Conservation (phyloP, 2,329 filamentous ascomycete genomes). For the Celoporthe dispersa region DNA sequence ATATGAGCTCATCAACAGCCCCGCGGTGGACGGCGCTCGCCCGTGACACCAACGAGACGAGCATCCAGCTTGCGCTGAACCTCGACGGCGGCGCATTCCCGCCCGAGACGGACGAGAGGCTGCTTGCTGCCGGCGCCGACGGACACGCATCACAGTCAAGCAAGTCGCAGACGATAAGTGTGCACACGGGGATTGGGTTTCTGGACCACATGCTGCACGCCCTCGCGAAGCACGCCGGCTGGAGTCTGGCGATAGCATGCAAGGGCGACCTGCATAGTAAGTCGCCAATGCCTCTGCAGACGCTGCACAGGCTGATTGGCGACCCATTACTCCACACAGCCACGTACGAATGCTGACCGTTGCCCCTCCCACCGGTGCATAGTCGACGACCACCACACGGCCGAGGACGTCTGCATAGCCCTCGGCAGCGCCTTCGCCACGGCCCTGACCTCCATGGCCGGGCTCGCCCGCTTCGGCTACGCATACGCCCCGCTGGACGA, state of each 20-base stretch:
- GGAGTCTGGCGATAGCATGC: constrained; percentile 83
- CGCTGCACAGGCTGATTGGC: background rate
- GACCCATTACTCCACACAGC: too few relatives aligned
- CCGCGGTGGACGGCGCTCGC: constrained; percentile 76
- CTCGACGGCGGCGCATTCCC: constrained; percentile 86
- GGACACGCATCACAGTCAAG: constrained; percentile 84
- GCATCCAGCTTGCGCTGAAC: constrained; percentile 90
- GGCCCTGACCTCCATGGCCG: constrained; percentile 74
- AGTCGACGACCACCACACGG: constrained; percentile 99
- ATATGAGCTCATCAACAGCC: constrained; percentile 35
- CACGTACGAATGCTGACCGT: background rate
- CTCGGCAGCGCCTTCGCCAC: constrained; percentile 83
- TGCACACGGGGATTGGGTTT: constrained; percentile 95
- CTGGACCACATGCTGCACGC: constrained; percentile 99
- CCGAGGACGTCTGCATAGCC: constrained; percentile 92
- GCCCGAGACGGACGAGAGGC: constrained; percentile 62
- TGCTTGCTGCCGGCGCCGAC: constrained; percentile 54
- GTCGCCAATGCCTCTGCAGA: constrained; percentile 38
- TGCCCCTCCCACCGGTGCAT: background rate
- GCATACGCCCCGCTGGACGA: constrained; percentile 96
- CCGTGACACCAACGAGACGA: constrained; percentile 97
- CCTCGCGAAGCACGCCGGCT: constrained; percentile 92
- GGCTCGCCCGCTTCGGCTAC: constrained; percentile 86
- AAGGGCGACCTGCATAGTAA: constrained; percentile 89
- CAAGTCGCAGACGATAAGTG: constrained; percentile 80